Base-by-base conservation (phyloP, 768 basidiomycete genomes). In the Hericium erinaceus region DNA sequence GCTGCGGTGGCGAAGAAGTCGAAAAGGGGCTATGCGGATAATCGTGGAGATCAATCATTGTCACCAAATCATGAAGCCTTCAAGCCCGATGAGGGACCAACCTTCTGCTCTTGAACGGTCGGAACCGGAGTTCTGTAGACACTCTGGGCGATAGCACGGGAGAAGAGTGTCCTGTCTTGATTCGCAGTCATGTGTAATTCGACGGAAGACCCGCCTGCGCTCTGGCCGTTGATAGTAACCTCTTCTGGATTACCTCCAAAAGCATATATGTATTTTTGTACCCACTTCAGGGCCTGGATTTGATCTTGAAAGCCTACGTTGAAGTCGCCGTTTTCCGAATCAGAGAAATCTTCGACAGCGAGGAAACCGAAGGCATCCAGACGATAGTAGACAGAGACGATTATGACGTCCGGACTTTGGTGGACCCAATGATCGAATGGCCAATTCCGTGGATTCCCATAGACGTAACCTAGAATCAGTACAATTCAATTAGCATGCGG, bases 351-450 rank as follows among this genome's bases (percentile, higher is more conserved):
- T 1, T 83, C 79, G 8, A 71, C 65, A 1, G 80, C 67, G 26
- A 84, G 75, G 70, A 86, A 87, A 24, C 86, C 86, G 63, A 87
- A 77, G 0, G 80, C 77, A 54, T 76, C 75, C 22, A 87, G 76
- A 16, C 80, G 80, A 66, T 86, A 86, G 66, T 87, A 84, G 7
- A 85, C 77, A 0, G 84, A 83, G 9, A 84, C 83, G 55, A 84
- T 72, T 44, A 86, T 76, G 22, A 85, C 77, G 56, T 81, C 77
- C 2, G 82, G 82, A 26, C 73, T 79, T 63, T 84, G 83, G 48
- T 84, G 70, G 55, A 87, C 70, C 83, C 83, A 86, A 61, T 75
- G 71, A 62, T 85, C 78, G 64, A 84, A 85, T 1, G 84, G 82
- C 81, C 80, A 87, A 65, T 80, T 82, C 1, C 71, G 73, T 1